Evolutionary conservation across 345 rosid species (phyloP).

Genomic region (Psidium friedrichsthalianum): DNA sequence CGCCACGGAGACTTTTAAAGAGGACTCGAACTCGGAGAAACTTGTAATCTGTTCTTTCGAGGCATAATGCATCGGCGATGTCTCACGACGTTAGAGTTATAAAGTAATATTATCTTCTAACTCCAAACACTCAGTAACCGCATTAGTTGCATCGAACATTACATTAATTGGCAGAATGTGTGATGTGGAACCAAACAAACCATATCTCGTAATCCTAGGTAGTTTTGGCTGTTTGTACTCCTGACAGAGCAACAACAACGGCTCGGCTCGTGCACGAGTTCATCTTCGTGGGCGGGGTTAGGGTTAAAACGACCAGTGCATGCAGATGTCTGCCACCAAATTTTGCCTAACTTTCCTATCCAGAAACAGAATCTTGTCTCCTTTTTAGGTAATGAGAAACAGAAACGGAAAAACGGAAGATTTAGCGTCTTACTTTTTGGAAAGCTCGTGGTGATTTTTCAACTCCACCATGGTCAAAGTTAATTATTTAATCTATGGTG

Average conservation of each 20-base stretch:
- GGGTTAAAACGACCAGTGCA: background rate
- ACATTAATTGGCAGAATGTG: too few relatives aligned
- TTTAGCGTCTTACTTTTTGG: background rate
- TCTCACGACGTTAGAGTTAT: background rate
- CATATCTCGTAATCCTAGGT: background rate
- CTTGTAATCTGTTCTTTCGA: background rate
- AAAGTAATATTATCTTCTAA: background rate
- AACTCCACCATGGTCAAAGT: background rate
- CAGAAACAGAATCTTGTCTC: background rate
- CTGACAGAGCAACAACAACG: background rate
- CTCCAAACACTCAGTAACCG: too few relatives aligned
- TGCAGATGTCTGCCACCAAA: background rate
- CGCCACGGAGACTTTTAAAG: background rate
- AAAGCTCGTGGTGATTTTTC: background rate
- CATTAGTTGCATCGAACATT: too few relatives aligned
- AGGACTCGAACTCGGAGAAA: background rate
- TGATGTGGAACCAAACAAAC: background rate
- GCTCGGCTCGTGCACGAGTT: background rate
- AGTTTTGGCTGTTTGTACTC: background rate
- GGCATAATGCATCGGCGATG: background rate
- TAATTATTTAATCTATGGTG: background rate
- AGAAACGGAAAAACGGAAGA: background rate
- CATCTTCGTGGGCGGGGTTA: background rate
- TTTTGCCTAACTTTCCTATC: background rate
- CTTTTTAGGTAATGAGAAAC: background rate